Conservation (phyloP, 768 basidiomycete genomes). For the Lactarius sanguifluus region DNA sequence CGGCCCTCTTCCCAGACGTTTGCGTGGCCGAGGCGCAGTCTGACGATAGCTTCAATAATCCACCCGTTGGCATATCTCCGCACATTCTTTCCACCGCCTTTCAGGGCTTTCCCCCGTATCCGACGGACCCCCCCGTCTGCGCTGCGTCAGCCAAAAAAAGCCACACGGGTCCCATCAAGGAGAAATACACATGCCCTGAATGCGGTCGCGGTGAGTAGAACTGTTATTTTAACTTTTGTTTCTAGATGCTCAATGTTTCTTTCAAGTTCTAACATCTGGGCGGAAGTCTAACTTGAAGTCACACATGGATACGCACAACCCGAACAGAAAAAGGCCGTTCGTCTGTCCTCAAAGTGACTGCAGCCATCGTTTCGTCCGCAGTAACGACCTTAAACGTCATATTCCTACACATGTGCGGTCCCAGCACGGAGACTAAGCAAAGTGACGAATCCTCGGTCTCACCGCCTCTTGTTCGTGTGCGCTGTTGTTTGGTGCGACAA, state of each 20-base stretch:
- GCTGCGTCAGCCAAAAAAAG: neutral
- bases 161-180: neutral
- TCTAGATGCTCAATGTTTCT: neutral
- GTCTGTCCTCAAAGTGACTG: neutral
- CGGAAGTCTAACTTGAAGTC: neutral
- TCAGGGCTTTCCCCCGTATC: neutral
- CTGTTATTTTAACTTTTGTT: neutral
- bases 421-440: neutral
- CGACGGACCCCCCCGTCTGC: neutral
- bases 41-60: neutral
- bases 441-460: neutral
- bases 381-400: neutral
- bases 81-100: neutral
- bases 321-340: neutral
- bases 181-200: neutral
- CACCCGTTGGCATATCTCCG: neutral
- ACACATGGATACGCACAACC: neutral
- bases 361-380: neutral
- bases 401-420: too few species aligned
- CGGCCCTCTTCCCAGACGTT: neutral
- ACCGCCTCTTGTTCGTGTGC: neutral
- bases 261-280: neutral
- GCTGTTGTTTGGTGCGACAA: neutral
- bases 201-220: neutral
- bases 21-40: neutral